Evolutionary conservation across 345 rosid species (phyloP), one percentile per base, ranked within the genome.

Genomic region (Brassica juncea): DNA sequence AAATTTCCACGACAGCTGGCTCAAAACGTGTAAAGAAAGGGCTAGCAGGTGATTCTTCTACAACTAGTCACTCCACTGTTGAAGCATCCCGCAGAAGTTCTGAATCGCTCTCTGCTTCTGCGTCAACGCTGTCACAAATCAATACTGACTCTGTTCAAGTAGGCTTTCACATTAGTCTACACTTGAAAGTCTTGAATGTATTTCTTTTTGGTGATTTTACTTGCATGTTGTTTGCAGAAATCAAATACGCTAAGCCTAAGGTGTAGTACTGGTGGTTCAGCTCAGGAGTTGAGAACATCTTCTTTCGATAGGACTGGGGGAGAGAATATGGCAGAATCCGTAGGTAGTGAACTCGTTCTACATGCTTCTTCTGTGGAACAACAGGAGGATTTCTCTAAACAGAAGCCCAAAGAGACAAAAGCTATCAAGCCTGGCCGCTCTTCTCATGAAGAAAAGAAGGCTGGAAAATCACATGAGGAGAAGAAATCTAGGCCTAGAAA

Each of bases 291-390:
- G 73, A 85, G 97, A 81, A 88, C 98, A 25, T 91, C 98, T 67
- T 95, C 98, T 54, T 91, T 90, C 64, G 99, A 90, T 79, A 87
- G 89, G 84, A 82, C 83, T 74, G 88, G 94, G 91, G 99, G 93
- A 78, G 99, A 93, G 82, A 90, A 82, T 66, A 91, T 91, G 54
- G 99, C 98, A 79, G 99, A 91, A 85, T 81, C 97, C 62, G 86
- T 93, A 66, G 97, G 94, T 59, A 84, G 86, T 85, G 98, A 91
- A 83, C 92, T 93, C 64, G 94, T 94, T 75, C 74, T 86, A 49
- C 90, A 94, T 66, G 82, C 94, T 80, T 87, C 95, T 47, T 87
- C 92, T 37, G 62, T 78, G 67, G 98, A 91, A 71, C 97, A 86
- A 74, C 86, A 74, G 77, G 97, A 95, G 76, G 97, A 93, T 39